Base-by-base conservation (phyloP, 345 rosid genomes). In the Melastoma malabathricum region DNA sequence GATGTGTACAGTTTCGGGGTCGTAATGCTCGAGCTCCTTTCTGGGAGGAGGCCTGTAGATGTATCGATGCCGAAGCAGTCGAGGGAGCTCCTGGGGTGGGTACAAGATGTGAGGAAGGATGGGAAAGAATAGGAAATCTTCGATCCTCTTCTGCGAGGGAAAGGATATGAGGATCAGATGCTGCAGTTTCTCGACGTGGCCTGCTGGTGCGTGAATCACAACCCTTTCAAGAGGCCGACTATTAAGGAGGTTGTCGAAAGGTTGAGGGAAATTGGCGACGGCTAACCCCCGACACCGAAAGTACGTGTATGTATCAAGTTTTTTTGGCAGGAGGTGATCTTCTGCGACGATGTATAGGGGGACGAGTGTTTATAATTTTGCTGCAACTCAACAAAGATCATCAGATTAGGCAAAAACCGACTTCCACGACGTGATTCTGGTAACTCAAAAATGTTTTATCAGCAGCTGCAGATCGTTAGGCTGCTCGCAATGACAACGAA, bases 1-100 rank as follows among this genome's bases (percentile, higher is more conserved):
- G 78, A 74, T 22, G 51, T 74, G 38, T 74, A 74, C 67, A 73
- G 78, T 52, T 69, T 73, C 10, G 78, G 78, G 51, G 78, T 73
- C 8, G 74, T 73, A 23, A 66, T 73, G 68, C 67, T 73, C 38
- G 78, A 74, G 61, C 55, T 74, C 54, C 72, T 74, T 22, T 60
- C 72, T 6, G 72, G 75, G 52, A 74, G 58, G 67, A 67, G 78
- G 25, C 75, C 78, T 6, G 69, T 74, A 15, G 75, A 74, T 38
- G 62, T 64, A 13, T 57, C 48, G 52, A 66, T 61, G 58, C 75
- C 75, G 15, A 74, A 61, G 62, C 61, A 56, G 20, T 63, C 75
- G 2, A 66, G 70, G 45, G 75, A 74, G 60, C 52, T 74, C 22
- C 68, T 74, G 46, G 64, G 50, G 13, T 74, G 75, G 75, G 75